Evolutionary conservation across 148 eudicot species (phyloP), one percentile per base, ranked within the genome.

Genomic region (Spergularia bocconei): DNA sequence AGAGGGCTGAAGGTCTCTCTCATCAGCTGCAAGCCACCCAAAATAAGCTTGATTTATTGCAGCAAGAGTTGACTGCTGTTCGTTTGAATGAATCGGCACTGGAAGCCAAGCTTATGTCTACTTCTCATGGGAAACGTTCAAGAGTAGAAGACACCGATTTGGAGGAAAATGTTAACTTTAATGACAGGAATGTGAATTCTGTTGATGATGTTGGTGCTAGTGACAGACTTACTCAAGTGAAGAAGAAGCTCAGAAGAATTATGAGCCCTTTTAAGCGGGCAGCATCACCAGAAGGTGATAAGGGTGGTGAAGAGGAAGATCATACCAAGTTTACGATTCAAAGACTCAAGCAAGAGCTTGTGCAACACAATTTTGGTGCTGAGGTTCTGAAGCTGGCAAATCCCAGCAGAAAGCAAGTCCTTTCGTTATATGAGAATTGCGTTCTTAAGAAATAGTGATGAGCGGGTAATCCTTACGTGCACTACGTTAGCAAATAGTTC

Each of bases 281-380:
- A 72, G 48, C 82, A 21, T 68, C 85, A 55, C 73, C 85, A 4
- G 98, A 87, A 65, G 94, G 89, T 82, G 93, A 78, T 47, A 79
- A 59, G 20, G 85, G 87, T 76, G 86, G 79, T 10, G 78, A 69
- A 44, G 59, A 82, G 6, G 91, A 85, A 84, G 98, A 96, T 69
- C 83, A 96, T 75, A 89, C 87, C 0, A 89, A 83, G 86, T 91
- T 96, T 67, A 89, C 91, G 1, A 66, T 96, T 47, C 87, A 76
- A 83, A 88, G 82, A 81, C 91, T 96, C n/a, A 92, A 84, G 84
- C 91, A 88, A 72, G 97, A 92, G 85, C 90, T 96, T 29, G 89
- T 94, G 2, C 87, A 84, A 36, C 92, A 83, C 66, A 83, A 89
- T 73, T 91, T 89, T 77, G 99, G 99, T 13, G 91, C 77, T 13